Percentiles rank a stretch among this genome's conserved stretches.
phyloP scores from a whole-genome alignment of 257 asterid genomes.

The Fraxinus americana region DNA sequence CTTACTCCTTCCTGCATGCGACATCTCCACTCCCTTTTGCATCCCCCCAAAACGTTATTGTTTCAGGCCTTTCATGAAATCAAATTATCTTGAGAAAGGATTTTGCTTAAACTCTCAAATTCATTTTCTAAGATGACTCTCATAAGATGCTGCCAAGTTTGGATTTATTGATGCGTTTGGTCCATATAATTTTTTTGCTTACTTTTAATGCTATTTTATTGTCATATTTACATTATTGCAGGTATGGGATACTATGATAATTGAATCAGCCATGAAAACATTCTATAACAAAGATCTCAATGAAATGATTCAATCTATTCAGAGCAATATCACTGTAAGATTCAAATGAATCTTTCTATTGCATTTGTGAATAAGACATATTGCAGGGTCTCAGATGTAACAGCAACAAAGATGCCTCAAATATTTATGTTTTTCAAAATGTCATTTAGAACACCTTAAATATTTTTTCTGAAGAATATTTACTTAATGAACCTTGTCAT shows the following conservation, averaged over 20 bases:
- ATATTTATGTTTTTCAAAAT: background rate
- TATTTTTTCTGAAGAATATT: background rate
- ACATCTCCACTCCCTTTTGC: background rate
- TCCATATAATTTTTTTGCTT: conserved; percentile 6
- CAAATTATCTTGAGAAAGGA: background rate
- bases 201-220: background rate
- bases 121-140: background rate
- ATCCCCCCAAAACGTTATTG: background rate
- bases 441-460: background rate
- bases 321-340: too few relatives aligned
- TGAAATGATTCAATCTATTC: too few relatives aligned
- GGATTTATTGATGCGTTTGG: too few relatives aligned
- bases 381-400: conserved; percentile 2
- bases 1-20: background rate
- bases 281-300: too few relatives aligned
- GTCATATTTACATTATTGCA: conserved; percentile 34
- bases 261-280: conserved; percentile 78
- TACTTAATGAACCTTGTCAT: background rate
- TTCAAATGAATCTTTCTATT: too few relatives aligned
- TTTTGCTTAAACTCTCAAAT: background rate
- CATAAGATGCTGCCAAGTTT: background rate
- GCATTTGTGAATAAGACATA: too few relatives aligned
- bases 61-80: background rate
- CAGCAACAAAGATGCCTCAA: conserved; percentile 10
- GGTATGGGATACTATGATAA: conserved; percentile 95